These are phyloP conservation scores for Gonium pectorale DNA, from an alignment of 139 green algal species.

Conservation along the genomic window DNA sequence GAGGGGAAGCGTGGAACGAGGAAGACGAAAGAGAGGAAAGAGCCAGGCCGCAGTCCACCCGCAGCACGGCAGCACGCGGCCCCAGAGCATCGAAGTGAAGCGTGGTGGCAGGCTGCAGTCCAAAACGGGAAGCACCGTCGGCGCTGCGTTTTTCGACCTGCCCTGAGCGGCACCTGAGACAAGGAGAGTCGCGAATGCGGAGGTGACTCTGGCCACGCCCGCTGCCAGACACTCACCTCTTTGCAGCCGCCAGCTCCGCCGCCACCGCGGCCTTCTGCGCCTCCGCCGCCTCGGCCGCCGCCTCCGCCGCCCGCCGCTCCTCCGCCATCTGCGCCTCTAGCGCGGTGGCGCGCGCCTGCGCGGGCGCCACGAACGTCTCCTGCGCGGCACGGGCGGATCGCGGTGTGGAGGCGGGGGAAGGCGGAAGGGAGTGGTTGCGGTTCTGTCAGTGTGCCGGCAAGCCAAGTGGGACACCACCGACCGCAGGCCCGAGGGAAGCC, in stretches of 20 bases:
- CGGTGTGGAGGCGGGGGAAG: not conserved
- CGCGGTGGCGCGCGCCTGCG: not conserved
- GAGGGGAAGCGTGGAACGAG: not conserved
- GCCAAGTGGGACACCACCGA: not conserved
- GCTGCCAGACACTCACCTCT: not conserved
- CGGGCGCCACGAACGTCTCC: conserved; percentile 2
- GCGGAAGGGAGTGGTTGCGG: not conserved
- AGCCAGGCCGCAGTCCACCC: too few relatives aligned
- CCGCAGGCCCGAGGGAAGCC: not conserved
- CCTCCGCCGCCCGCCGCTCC: not conserved
- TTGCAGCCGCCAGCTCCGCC: conserved; percentile 8
- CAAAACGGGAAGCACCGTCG: not conserved
- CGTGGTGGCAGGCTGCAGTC: too few relatives aligned
- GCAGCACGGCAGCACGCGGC: not conserved
- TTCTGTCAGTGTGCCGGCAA: not conserved
- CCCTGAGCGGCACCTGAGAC: not conserved
- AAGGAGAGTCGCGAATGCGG: too few relatives aligned
- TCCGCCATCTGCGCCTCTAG: conserved; percentile 4
- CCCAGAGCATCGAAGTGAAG: not conserved
- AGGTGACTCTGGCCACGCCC: not conserved
- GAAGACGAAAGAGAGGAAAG: not conserved
- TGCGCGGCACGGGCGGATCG: not conserved
- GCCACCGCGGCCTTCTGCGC: not conserved
- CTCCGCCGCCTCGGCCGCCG: not conserved
- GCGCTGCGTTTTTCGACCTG: not conserved